phyloP scores from a whole-genome alignment of 495 filamentous ascomycete species.

The Penicillium cosmopolitanum region DNA sequence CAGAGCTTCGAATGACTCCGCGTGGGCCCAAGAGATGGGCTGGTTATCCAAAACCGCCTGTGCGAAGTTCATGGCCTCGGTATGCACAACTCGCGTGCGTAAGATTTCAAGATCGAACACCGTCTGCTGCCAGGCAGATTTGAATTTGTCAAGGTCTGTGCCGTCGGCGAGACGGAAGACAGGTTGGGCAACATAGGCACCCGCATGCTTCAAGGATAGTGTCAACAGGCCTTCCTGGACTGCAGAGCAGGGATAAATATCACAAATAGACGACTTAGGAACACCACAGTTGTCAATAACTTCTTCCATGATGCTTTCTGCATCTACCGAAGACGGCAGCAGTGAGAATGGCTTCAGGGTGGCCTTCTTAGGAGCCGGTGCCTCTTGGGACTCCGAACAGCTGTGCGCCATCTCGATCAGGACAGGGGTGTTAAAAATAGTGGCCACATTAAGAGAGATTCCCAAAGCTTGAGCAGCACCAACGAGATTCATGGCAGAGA shows the following conservation, averaged over 20 bases:
- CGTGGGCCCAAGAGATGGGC: conserved; percentile 51
- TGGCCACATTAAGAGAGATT: conserved; percentile 51
- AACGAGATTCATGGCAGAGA: conserved; percentile 59
- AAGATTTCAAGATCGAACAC: conserved; percentile 55
- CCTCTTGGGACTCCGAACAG: conserved; percentile 18
- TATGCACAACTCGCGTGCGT: conserved; percentile 59
- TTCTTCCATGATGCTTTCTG: conserved; percentile 45
- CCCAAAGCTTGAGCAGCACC: conserved; percentile 47
- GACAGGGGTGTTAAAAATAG: conserved; percentile 52
- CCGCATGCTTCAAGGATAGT: conserved; percentile 56
- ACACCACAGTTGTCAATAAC: conserved; percentile 48
- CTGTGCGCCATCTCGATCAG: conserved; percentile 52
- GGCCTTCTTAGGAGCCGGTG: conserved; percentile 10
- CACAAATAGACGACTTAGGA: conserved; percentile 41
- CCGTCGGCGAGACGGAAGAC: conserved; percentile 46
- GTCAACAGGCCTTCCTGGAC: conserved; percentile 72
- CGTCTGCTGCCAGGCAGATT: conserved; percentile 55
- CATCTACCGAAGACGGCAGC: conserved; percentile 31
- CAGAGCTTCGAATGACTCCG: conserved; percentile 47
- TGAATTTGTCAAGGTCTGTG: conserved; percentile 53
- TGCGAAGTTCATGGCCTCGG: conserved; percentile 46
- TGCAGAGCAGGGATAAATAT: conserved; percentile 71
- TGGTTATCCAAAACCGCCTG: conserved; percentile 59
- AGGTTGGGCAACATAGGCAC: conserved; percentile 57
- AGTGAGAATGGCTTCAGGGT: conserved; percentile 50